Evolutionary conservation across 805 yeast species (phyloP).

Genomic region (Saccharomycopsis oosterbeekiorum): DNA sequence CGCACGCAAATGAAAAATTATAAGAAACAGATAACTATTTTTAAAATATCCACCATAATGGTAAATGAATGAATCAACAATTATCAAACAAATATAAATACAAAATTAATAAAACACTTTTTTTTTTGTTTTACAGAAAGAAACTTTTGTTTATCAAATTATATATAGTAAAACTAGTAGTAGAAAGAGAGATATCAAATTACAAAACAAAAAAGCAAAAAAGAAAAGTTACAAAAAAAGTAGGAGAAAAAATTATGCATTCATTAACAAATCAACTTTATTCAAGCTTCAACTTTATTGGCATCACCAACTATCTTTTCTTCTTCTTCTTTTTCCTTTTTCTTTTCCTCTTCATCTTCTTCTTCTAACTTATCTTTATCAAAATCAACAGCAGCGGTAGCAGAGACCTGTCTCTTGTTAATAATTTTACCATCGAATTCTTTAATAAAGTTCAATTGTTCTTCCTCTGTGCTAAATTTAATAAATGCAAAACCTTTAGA

Average conservation of each 20-base stretch:
- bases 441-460: constrained; percentile 52
- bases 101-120: neutral
- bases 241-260: neutral
- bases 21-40: neutral
- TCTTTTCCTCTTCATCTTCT: constrained; percentile 8
- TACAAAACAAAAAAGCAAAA: neutral
- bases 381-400: constrained; percentile 68
- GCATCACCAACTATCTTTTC: neutral
- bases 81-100: too few relatives aligned
- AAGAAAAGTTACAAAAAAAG: neutral
- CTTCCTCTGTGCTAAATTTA: constrained; percentile 46
- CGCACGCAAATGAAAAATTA: neutral
- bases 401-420: constrained; percentile 56
- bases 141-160: neutral
- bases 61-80: neutral
- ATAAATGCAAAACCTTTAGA: constrained; percentile 58
- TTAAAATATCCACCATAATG: neutral
- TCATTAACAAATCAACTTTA: neutral
- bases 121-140: neutral
- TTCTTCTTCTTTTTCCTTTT: constrained; percentile 15
- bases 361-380: constrained; percentile 20
- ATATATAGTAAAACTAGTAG: neutral
- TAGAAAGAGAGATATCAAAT: neutral
- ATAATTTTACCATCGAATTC: constrained; percentile 57
- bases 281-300: neutral